These are phyloP conservation scores for Auricularia cornea DNA, from an alignment of 768 basidiomycete species.

Conservation along the genomic window DNA sequence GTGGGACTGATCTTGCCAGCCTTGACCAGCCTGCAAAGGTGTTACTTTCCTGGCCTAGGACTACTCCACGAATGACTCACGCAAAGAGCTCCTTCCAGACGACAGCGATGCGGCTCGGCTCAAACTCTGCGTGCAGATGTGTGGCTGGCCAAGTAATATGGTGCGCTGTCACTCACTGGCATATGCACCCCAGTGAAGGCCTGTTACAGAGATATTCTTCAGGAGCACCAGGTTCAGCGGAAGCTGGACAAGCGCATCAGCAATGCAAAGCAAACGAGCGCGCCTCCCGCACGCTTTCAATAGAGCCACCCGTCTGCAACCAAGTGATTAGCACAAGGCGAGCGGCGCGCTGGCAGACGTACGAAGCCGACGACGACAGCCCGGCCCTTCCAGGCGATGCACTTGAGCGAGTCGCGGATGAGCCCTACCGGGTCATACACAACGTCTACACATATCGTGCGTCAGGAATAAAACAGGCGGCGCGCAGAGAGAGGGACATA, in stretches of 20 bases:
- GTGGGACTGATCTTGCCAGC: constrained; percentile 60
- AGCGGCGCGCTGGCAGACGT: not conserved
- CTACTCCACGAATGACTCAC: constrained; percentile 27
- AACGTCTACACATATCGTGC: constrained; percentile 38
- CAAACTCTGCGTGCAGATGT: constrained; percentile 39
- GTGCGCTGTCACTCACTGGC: constrained; percentile 36
- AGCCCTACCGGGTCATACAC: constrained; percentile 83
- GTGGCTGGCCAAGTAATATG: not conserved
- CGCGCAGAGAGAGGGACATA: constrained; percentile 13
- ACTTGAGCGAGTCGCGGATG: constrained; percentile 78
- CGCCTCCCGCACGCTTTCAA: constrained; percentile 12
- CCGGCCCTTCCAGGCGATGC: constrained; percentile 90
- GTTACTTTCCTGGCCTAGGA: not conserved
- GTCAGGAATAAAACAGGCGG: no score
- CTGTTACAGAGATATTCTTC: constrained; percentile 79
- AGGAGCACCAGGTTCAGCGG: constrained; percentile 70
- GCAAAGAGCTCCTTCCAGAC: constrained; percentile 70
- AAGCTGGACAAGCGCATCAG: constrained; percentile 39
- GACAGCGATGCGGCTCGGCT: constrained; percentile 49
- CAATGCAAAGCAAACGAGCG: not conserved
- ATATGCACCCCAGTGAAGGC: constrained; percentile 85
- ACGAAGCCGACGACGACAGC: constrained; percentile 92
- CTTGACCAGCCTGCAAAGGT: constrained; percentile 47
- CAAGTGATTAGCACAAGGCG: constrained; percentile 24
- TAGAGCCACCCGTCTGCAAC: constrained; percentile 10